Conservation (phyloP, 495 filamentous ascomycete species). For the Apodospora peruviana region DNA sequence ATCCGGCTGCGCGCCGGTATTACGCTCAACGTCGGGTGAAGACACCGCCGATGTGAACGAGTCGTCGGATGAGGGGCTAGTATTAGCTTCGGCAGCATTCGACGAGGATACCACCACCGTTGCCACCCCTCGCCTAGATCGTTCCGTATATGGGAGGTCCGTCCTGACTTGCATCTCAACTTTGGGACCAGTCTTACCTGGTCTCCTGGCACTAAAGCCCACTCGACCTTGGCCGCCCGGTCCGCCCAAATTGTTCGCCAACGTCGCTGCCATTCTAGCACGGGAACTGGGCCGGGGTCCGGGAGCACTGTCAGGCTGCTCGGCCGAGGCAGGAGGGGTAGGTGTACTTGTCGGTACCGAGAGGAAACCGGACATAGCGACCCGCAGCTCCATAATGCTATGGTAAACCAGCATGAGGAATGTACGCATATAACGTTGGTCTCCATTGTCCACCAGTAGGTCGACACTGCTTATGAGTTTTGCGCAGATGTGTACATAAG, state of each 20-base stretch:
- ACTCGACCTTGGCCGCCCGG: background rate
- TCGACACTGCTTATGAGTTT: slow-evolving; percentile 60
- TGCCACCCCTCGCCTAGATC: background rate
- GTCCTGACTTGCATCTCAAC: slow-evolving; percentile 18
- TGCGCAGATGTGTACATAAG: slow-evolving; percentile 66
- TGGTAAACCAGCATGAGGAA: slow-evolving; percentile 73
- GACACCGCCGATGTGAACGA: slow-evolving; percentile 58
- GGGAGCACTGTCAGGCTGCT: background rate
- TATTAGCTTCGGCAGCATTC: background rate
- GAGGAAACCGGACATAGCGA: slow-evolving; percentile 20
- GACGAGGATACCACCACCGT: background rate
- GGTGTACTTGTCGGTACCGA: background rate
- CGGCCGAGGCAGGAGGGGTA: background rate
- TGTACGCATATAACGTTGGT: slow-evolving; percentile 69
- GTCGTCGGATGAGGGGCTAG: slow-evolving; percentile 66
- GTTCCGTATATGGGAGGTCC: slow-evolving; percentile 15
- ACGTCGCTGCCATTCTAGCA: background rate
- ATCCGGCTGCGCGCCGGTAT: background rate
- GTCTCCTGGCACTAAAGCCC: background rate
- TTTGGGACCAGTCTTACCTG: slow-evolving; percentile 4
- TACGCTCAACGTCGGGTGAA: slow-evolving; percentile 1
- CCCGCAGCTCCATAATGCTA: slow-evolving; percentile 64
- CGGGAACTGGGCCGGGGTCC: slow-evolving; percentile 4
- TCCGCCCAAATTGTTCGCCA: background rate
- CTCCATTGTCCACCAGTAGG: slow-evolving; percentile 63